These are phyloP conservation scores for Sclerotinia subarctica DNA, from an alignment of 2,329 filamentous ascomycete genomes.

Conservation along the genomic window DNA sequence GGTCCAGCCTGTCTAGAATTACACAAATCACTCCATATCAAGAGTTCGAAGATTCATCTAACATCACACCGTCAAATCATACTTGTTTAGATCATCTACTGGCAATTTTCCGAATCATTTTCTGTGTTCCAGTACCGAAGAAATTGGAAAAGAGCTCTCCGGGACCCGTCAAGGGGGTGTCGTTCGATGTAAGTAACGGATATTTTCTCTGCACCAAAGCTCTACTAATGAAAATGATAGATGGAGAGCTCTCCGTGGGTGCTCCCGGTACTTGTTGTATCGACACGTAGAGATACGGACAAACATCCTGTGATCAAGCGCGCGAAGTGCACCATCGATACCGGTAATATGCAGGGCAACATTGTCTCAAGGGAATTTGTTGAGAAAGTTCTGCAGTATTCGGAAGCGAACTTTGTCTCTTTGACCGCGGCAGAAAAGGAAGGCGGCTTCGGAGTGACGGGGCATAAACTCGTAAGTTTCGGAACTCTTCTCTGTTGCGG, in stretches of 20 bases:
- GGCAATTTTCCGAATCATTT: neutral
- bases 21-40: constrained; percentile 15
- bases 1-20: constrained; percentile 20
- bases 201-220: neutral
- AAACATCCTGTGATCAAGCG: constrained; percentile 21
- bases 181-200: neutral
- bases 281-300: constrained; percentile 16
- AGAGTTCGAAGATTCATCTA: constrained; percentile 4
- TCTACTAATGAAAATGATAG: neutral
- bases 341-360: constrained; percentile 29
- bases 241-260: constrained; percentile 22
- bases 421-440: constrained; percentile 23
- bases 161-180: neutral
- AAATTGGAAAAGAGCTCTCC: neutral
- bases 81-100: neutral
- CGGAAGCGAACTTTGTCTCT: constrained; percentile 12
- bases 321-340: constrained; percentile 29
- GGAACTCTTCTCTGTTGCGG: neutral
- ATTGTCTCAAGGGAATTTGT: constrained; percentile 27
- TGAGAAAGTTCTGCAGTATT: constrained; percentile 21
- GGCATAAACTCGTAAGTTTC: constrained; percentile 19
- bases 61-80: neutral
- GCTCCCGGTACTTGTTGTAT: constrained; percentile 23
- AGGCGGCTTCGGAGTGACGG: constrained; percentile 24
- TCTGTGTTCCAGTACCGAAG: neutral